These are phyloP conservation scores for Trichosporon coremiiforme DNA, from an alignment of 1,284 basidiomycete genomes.

Conservation along the genomic window DNA sequence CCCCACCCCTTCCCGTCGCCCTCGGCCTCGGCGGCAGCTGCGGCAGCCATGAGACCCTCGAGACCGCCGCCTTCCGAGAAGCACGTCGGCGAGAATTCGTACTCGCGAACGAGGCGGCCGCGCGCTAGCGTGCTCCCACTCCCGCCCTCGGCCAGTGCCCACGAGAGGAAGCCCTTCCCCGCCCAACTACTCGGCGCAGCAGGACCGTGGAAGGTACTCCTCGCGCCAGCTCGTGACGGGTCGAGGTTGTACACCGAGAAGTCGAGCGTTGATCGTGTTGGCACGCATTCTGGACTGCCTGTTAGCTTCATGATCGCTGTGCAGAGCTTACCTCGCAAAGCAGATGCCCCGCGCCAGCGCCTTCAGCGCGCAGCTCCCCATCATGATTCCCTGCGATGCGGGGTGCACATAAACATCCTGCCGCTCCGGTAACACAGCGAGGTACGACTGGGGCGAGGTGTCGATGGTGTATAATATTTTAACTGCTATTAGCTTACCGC, in stretches of 20 bases:
- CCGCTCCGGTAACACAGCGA: conserved; percentile 43
- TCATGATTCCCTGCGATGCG: conserved; percentile 11
- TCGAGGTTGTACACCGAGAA: conserved; percentile 54
- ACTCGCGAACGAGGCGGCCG: conserved; percentile 45
- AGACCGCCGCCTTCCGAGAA: conserved; percentile 45
- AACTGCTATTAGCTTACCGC: conserved; percentile 35
- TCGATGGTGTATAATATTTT: conserved; percentile 53
- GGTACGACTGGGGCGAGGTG: conserved; percentile 45
- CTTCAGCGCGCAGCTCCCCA: conserved; percentile 49
- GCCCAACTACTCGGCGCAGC: conserved; percentile 37
- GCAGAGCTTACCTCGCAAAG: conserved; percentile 45
- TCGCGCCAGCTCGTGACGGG: conserved; percentile 28
- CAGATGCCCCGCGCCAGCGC: conserved; percentile 47
- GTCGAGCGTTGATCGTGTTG: conserved; percentile 42
- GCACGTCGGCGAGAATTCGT: conserved; percentile 44
- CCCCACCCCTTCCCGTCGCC: conserved; percentile 51
- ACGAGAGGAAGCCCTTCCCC: conserved; percentile 51
- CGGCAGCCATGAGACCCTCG: conserved; percentile 49
- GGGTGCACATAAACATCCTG: conserved; percentile 51
- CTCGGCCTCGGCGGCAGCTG: conserved; percentile 30
- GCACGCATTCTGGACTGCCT: conserved; percentile 50
- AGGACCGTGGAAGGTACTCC: neutral
- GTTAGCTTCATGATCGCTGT: neutral
- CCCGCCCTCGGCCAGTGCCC: conserved; percentile 42
- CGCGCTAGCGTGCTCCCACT: conserved; percentile 42